Conservation (phyloP, 768 basidiomycete genomes). For the Tubosaeta brunneosetosa region DNA sequence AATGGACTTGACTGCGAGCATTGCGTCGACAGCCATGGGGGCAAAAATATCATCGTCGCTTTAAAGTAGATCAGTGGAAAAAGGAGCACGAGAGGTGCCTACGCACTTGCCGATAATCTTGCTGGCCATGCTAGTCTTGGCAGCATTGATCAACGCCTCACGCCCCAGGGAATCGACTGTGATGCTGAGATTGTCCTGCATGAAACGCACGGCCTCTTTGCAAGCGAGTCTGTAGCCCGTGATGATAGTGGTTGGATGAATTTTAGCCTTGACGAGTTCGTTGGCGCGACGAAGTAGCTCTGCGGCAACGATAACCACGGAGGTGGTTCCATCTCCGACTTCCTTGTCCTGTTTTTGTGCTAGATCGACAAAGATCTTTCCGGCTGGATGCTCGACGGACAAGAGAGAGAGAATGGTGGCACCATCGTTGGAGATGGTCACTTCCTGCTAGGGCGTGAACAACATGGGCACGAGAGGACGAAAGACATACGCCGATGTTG, state of each 20-base stretch:
- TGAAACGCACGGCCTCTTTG: slow-evolving; percentile 94
- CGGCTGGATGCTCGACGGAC: slow-evolving; percentile 94
- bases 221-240: slow-evolving; percentile 97
- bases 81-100: background rate
- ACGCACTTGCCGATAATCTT: slow-evolving; percentile 96
- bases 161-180: slow-evolving; percentile 90
- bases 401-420: slow-evolving; percentile 96
- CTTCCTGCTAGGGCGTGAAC: slow-evolving; percentile 59
- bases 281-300: slow-evolving; percentile 94
- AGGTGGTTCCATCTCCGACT: slow-evolving; percentile 98
- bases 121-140: slow-evolving; percentile 98
- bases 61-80: slow-evolving; percentile 3
- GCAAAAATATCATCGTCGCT: slow-evolving; percentile 98
- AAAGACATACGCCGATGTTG: slow-evolving; percentile 79
- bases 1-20: slow-evolving; percentile 93
- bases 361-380: slow-evolving; percentile 95
- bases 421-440: slow-evolving; percentile 99
- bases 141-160: slow-evolving; percentile 90
- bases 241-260: slow-evolving; percentile 99
- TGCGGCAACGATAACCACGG: slow-evolving; percentile 97
- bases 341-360: slow-evolving; percentile 99
- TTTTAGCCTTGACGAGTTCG: slow-evolving; percentile 96
- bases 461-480: background rate
- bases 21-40: slow-evolving; percentile 98
- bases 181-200: slow-evolving; percentile 95